Percentiles rank a stretch among this genome's conserved stretches.
These are phyloP conservation scores for Arthroderma uncinatum DNA, from an alignment of 2,329 filamentous ascomycete species.

Conservation along the genomic window DNA sequence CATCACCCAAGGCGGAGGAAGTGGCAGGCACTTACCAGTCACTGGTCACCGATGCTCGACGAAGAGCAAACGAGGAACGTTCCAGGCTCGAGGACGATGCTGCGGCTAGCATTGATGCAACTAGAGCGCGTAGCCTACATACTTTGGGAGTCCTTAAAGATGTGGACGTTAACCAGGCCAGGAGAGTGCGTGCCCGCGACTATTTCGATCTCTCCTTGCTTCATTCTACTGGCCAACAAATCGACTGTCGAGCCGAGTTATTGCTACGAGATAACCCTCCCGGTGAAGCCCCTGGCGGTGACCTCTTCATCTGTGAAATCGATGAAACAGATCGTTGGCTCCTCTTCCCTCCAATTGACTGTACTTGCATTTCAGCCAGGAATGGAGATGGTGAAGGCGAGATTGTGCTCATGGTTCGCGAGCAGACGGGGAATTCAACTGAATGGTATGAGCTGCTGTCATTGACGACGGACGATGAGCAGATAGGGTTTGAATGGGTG, in stretches of 20 bases:
- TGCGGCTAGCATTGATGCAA: constrained; percentile 70
- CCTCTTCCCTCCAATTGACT: constrained; percentile 78
- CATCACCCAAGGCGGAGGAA: constrained; percentile 44
- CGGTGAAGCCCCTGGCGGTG: constrained; percentile 57
- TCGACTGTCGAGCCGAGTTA: constrained; percentile 81
- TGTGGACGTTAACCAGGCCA: constrained; percentile 60
- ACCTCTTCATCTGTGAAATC: constrained; percentile 88
- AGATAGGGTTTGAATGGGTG: constrained; percentile 75
- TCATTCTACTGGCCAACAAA: constrained; percentile 80
- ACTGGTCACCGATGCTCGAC: constrained; percentile 65
- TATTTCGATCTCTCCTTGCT: constrained; percentile 73
- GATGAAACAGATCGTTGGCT: constrained; percentile 68
- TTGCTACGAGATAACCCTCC: constrained; percentile 69
- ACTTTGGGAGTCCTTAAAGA: constrained; percentile 61
- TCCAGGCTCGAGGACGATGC: constrained; percentile 74
- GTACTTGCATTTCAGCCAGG: constrained; percentile 64
- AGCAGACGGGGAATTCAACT: constrained; percentile 46
- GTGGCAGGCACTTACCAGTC: constrained; percentile 55
- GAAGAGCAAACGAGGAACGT: constrained; percentile 59
- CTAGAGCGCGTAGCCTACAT: constrained; percentile 64
- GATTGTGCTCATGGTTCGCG: constrained; percentile 78
- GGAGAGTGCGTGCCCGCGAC: constrained; percentile 81
- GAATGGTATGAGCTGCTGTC: constrained; percentile 79
- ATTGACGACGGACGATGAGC: constrained; percentile 64
- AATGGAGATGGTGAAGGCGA: constrained; percentile 60